phyloP scores from a whole-genome alignment of 257 asterid species.

The Primulina huaijiensis region DNA sequence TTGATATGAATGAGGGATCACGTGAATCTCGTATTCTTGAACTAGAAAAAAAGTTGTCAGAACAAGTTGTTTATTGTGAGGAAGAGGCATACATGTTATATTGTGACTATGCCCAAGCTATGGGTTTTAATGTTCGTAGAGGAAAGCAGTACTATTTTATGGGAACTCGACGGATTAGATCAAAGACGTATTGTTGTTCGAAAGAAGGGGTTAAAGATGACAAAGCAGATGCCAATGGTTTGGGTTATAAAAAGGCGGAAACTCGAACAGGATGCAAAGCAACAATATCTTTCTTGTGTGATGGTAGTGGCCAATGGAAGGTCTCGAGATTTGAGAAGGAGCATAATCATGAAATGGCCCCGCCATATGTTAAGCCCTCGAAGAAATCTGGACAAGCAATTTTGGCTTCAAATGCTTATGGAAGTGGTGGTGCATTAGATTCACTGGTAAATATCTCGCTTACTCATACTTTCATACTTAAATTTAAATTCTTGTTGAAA shows the following conservation, averaged over 20 bases:
- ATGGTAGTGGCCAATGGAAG: conserved; percentile 57
- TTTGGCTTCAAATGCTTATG: conserved; percentile 51
- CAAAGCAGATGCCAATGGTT: conserved; percentile 32
- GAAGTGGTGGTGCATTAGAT: conserved; percentile 44
- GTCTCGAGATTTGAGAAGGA: conserved; percentile 58
- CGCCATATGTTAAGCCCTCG: conserved; percentile 49
- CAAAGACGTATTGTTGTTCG: conserved; percentile 64
- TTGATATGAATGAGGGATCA: conserved; percentile 47
- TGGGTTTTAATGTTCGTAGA: conserved; percentile 69
- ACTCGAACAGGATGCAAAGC: conserved; percentile 76
- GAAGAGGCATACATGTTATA: conserved; percentile 73
- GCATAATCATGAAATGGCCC: conserved; percentile 73
- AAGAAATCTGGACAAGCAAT: conserved; percentile 63
- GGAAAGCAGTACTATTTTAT: conserved; percentile 68
- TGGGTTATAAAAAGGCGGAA: conserved; percentile 51
- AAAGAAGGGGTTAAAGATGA: conserved; percentile 70
- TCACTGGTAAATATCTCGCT: conserved; percentile 39
- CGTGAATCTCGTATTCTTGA: conserved; percentile 37
- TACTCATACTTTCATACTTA: conserved; percentile 11
- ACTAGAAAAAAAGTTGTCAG: conserved; percentile 44
- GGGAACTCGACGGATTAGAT: conserved; percentile 60
- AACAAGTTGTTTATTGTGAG: conserved; percentile 53
- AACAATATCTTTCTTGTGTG: conserved; percentile 57
- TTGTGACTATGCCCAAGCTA: conserved; percentile 63
- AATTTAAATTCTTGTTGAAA: neutral